Evolutionary conservation across 1,284 basidiomycete genomes (phyloP).

Genomic region (Vanrija sp.): DNA sequence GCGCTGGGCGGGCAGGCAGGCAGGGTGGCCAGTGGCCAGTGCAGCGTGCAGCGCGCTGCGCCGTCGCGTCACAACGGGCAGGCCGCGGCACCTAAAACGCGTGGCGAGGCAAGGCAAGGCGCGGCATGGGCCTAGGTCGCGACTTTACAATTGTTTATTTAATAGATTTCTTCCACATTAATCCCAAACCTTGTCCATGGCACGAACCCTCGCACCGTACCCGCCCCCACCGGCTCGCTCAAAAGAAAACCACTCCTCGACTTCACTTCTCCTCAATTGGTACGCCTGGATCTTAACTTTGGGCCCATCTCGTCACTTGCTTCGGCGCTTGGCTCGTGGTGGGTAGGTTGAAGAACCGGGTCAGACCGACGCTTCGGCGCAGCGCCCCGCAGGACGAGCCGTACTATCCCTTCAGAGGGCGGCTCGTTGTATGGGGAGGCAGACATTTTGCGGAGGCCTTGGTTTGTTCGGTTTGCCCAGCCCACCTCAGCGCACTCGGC

Average conservation of each 20-base stretch:
- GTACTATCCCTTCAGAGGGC: constrained; percentile 5
- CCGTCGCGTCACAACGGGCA: too few relatives aligned
- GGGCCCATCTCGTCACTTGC: neutral
- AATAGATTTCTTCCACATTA: neutral
- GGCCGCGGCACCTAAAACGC: neutral
- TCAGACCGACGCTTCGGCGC: constrained; percentile 8
- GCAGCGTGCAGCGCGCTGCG: too few relatives aligned
- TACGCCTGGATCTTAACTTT: neutral
- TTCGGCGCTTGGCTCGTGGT: constrained; percentile 1
- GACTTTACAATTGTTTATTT: neutral
- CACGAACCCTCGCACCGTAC: too few relatives aligned
- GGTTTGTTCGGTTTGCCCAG: too few relatives aligned
- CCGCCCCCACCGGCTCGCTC: too few relatives aligned
- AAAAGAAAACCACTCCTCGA: neutral
- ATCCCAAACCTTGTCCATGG: neutral
- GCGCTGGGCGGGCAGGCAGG: too few relatives aligned
- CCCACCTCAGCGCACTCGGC: too few relatives aligned
- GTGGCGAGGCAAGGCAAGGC: neutral
- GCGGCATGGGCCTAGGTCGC: too few relatives aligned
- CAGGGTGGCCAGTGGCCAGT: too few relatives aligned
- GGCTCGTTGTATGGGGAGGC: constrained; percentile 17
- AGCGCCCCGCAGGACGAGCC: constrained; percentile 19
- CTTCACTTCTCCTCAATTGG: constrained; percentile 4
- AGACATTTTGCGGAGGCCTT: constrained; percentile 1
- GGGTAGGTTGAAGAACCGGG: constrained; percentile 6